Evolutionary conservation across 1,139 yeast species (phyloP).

Genomic region (Saccharomyces hybrid): DNA sequence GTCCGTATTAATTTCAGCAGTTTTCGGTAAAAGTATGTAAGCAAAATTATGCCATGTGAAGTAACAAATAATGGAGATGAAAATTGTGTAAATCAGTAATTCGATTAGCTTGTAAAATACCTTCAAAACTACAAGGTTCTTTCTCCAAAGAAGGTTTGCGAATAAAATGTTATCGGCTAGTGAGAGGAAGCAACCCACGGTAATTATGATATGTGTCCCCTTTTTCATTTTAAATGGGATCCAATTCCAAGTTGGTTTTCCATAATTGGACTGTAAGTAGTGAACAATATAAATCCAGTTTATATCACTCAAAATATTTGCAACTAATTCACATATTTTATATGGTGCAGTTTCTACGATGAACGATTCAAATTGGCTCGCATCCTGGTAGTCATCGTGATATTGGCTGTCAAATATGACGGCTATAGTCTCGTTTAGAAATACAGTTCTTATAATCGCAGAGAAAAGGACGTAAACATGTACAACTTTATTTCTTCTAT

Average conservation of each 20-base stretch:
- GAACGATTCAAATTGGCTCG: slow-evolving; percentile 4
- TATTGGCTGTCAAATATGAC: slow-evolving; percentile 10
- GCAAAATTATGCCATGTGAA: slow-evolving; percentile 25
- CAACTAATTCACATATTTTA: slow-evolving; percentile 3
- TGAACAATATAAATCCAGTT: slow-evolving; percentile 2
- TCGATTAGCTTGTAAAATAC: slow-evolving; percentile 13
- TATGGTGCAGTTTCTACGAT: slow-evolving; percentile 5
- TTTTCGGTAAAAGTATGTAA: slow-evolving; percentile 19
- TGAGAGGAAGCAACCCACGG: neutral
- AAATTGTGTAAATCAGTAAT: slow-evolving; percentile 13
- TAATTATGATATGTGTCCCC: neutral
- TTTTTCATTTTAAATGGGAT: neutral
- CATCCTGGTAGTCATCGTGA: slow-evolving; percentile 9
- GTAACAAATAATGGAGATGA: slow-evolving; percentile 11
- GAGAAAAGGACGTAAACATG: slow-evolving; percentile 10
- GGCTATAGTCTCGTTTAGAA: slow-evolving; percentile 6
- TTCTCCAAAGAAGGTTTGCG: slow-evolving; percentile 13
- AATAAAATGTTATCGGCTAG: slow-evolving; percentile 8
- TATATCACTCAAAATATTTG: slow-evolving; percentile 3
- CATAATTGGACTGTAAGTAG: slow-evolving; percentile 1
- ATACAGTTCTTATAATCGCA: slow-evolving; percentile 10
- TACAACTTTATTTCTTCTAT: slow-evolving; percentile 11
- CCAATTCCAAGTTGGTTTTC: slow-evolving; percentile 1
- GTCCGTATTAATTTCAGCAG: slow-evolving; percentile 1
- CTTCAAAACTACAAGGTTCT: slow-evolving; percentile 2